phyloP scores from a whole-genome alignment of 2,329 filamentous ascomycete species.

The Penicillium sp. region DNA sequence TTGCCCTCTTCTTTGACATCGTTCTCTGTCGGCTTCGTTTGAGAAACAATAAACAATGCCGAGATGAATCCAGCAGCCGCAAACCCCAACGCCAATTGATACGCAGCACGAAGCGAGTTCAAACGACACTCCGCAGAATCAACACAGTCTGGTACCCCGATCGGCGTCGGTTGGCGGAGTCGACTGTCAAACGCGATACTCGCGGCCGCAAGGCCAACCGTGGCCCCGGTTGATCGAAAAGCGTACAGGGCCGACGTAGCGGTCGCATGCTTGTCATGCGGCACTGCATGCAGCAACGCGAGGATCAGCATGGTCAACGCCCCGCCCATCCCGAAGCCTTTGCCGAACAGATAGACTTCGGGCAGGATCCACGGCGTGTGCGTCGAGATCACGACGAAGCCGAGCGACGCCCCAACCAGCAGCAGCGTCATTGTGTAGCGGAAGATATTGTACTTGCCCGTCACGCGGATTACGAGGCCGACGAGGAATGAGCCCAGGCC shows the following conservation, averaged over 20 bases:
- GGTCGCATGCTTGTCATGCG: conserved; percentile 12
- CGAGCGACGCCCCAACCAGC: conserved; percentile 4
- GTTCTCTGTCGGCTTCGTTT: neutral
- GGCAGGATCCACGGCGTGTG: conserved; percentile 11
- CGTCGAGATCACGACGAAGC: conserved; percentile 5
- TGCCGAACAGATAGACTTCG: conserved; percentile 10
- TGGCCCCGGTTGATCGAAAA: conserved; percentile 15
- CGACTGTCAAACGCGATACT: conserved; percentile 8
- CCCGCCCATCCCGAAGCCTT: conserved; percentile 14
- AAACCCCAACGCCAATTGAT: conserved; percentile 7
- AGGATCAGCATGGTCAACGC: conserved; percentile 14
- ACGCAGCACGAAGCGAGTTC: conserved; percentile 11
- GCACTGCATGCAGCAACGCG: conserved; percentile 12
- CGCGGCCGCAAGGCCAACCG: conserved; percentile 9
- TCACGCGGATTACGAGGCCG: conserved; percentile 11
- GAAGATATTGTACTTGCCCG: conserved; percentile 9
- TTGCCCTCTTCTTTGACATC: no score
- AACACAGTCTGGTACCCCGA: neutral
- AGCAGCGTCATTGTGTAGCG: conserved; percentile 7
- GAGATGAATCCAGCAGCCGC: conserved; percentile 8
- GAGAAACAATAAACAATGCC: conserved; percentile 6
- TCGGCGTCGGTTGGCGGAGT: conserved; percentile 1
- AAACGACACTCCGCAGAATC: conserved; percentile 10
- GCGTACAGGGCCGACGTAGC: conserved; percentile 14
- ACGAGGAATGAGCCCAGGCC: conserved; percentile 14